These are phyloP conservation scores for Elaeagnus macrophylla DNA, from an alignment of 306 rosid genomes.

Conservation along the genomic window DNA sequence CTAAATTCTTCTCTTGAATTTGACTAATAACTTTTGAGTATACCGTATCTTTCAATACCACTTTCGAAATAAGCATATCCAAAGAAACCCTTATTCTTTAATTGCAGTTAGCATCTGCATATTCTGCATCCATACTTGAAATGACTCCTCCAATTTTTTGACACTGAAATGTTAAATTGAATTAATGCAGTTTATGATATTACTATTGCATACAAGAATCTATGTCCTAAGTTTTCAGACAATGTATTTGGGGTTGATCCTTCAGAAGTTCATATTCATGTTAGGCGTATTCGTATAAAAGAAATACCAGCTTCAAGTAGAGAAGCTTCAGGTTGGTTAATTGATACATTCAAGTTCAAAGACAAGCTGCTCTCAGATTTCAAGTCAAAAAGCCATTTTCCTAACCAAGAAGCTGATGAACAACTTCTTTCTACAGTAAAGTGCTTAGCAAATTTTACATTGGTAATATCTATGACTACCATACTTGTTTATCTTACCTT, in stretches of 20 bases:
- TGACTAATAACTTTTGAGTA: no score
- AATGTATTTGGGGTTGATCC: conserved; percentile 86
- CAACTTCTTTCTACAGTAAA: conserved; percentile 42
- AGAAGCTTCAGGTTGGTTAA: conserved; percentile 63
- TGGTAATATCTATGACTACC: conserved; percentile 44
- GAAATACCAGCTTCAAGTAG: conserved; percentile 54
- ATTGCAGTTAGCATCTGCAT: no score
- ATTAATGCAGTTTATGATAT: conserved; percentile 68
- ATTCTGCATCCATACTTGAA: neutral
- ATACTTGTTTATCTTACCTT: conserved; percentile 49
- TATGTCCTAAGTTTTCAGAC: conserved; percentile 75
- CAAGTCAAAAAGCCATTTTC: conserved; percentile 55
- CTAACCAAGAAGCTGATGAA: conserved; percentile 37
- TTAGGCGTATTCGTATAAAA: conserved; percentile 48
- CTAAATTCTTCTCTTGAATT: no score
- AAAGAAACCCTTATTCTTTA: no score
- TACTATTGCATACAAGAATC: conserved; percentile 73
- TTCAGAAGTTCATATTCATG: conserved; percentile 83
- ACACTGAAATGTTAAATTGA: conserved; percentile 6
- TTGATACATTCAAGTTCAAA: conserved; percentile 42
- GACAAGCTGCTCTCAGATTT: conserved; percentile 53
- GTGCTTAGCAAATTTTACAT: conserved; percentile 39
- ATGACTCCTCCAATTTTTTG: conserved; percentile 7
- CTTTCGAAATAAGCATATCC: no score
- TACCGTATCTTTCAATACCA: no score